Conservation (phyloP, 2,329 filamentous ascomycete genomes). For the Zymoseptoria tritici region DNA sequence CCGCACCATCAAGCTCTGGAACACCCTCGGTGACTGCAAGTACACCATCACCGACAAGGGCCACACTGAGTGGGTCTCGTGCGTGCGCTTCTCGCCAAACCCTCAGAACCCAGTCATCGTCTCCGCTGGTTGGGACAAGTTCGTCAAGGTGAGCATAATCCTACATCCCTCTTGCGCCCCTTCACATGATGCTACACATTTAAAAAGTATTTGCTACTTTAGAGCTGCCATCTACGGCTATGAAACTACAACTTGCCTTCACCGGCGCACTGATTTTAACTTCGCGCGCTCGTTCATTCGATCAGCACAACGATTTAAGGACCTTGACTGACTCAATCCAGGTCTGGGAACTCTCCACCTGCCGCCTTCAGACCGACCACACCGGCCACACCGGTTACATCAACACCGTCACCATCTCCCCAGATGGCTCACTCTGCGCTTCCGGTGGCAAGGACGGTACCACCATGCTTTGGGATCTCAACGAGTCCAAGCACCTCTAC, state of each 20-base stretch:
- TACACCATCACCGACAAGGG: conserved; percentile 99
- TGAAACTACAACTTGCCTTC: conserved; percentile 81
- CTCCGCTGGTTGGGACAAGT: conserved; percentile 97
- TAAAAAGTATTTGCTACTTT: conserved; percentile 99
- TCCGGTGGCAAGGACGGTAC: conserved; percentile 99
- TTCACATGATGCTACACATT: conserved; percentile 73
- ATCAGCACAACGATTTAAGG: not conserved
- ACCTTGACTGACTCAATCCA: conserved; percentile 33
- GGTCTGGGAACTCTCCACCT: conserved; percentile 99
- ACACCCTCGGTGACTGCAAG: conserved; percentile 99
- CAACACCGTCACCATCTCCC: conserved; percentile 99
- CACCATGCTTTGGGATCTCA: conserved; percentile 99
- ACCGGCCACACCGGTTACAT: conserved; percentile 99
- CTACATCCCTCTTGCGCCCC: conserved; percentile 11
- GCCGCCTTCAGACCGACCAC: conserved; percentile 99
- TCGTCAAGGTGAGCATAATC: conserved; percentile 81
- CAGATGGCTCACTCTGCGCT: conserved; percentile 96
- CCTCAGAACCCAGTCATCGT: conserved; percentile 99
- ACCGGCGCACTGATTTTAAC: conserved; percentile 70
- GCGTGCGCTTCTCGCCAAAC: conserved; percentile 99
- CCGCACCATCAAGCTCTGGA: conserved; percentile 99
- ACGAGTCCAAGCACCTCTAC: conserved; percentile 99
- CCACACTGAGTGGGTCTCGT: conserved; percentile 99
- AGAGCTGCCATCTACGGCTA: conserved; percentile 75
- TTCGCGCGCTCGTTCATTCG: not conserved